Evolutionary conservation across 148 eudicot genomes (phyloP).

Genomic region (Rhododendron molle): DNA sequence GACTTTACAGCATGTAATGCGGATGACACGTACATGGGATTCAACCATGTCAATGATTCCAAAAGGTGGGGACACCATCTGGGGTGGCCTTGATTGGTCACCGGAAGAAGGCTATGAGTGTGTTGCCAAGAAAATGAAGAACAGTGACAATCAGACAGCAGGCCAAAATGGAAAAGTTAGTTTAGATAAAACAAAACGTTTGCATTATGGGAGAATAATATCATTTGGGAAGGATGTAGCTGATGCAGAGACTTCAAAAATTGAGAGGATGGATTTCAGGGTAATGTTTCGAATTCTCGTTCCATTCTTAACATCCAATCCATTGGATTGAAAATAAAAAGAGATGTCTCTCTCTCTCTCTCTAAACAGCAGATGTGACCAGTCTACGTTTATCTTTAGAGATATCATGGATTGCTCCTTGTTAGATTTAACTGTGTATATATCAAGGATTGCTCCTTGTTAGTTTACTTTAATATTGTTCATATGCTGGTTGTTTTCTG

Average conservation of each 20-base stretch:
- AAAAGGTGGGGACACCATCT: conserved; percentile 84
- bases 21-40: conserved; percentile 98
- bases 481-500: background rate
- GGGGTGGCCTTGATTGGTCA: conserved; percentile 97
- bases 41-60: conserved; percentile 98
- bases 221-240: conserved; percentile 88
- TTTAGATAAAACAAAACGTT: conserved; percentile 15
- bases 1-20: conserved; percentile 82
- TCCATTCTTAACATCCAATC: background rate
- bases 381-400: background rate
- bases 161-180: conserved; percentile 26
- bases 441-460: background rate
- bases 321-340: background rate
- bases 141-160: conserved; percentile 27
- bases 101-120: conserved; percentile 73
- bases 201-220: conserved; percentile 71
- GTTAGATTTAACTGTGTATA: background rate
- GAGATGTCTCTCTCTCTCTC: background rate
- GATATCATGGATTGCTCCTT: background rate
- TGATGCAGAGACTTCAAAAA: conserved; percentile 48
- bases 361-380: no score
- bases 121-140: conserved; percentile 34
- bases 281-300: conserved; percentile 31
- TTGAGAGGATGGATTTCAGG: conserved; percentile 75
- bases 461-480: background rate